Evolutionary conservation across 2,329 filamentous ascomycete genomes (phyloP).

Genomic region (Colletotrichum orbiculare): DNA sequence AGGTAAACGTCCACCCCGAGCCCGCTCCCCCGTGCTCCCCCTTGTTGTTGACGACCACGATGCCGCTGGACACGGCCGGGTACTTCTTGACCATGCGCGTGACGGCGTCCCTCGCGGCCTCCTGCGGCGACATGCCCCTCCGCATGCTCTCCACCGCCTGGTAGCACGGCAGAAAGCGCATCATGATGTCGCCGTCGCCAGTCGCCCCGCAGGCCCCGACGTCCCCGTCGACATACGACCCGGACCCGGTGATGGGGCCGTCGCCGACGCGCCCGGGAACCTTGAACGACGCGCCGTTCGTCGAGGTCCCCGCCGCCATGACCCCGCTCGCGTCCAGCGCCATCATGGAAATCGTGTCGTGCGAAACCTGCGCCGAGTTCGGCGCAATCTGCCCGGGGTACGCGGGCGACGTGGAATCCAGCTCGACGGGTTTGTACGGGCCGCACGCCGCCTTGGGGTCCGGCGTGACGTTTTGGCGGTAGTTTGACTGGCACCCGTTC

Average conservation of each 20-base stretch:
- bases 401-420: constrained; percentile 35
- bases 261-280: constrained; percentile 67
- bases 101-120: constrained; percentile 63
- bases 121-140: constrained; percentile 57
- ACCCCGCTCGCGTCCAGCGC: constrained; percentile 54
- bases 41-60: constrained; percentile 61
- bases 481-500: constrained; percentile 61
- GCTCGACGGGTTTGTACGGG: constrained; percentile 54
- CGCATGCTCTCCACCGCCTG: constrained; percentile 66
- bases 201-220: constrained; percentile 67
- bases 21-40: constrained; percentile 63
- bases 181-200: constrained; percentile 68
- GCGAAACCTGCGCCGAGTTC: constrained; percentile 46
- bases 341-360: constrained; percentile 67
- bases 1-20: constrained; percentile 66
- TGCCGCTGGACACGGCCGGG: constrained; percentile 57
- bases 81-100: constrained; percentile 60
- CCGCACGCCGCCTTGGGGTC: constrained; percentile 56
- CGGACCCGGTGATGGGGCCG: constrained; percentile 64
- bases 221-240: constrained; percentile 65
- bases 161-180: constrained; percentile 67
- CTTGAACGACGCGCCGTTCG: constrained; percentile 66
- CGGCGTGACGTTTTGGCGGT: constrained; percentile 58
- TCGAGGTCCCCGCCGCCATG: constrained; percentile 67
- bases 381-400: constrained; percentile 38